Evolutionary conservation across 2,329 filamentous ascomycete genomes (phyloP).

Genomic region (Talaromyces atroroseus): DNA sequence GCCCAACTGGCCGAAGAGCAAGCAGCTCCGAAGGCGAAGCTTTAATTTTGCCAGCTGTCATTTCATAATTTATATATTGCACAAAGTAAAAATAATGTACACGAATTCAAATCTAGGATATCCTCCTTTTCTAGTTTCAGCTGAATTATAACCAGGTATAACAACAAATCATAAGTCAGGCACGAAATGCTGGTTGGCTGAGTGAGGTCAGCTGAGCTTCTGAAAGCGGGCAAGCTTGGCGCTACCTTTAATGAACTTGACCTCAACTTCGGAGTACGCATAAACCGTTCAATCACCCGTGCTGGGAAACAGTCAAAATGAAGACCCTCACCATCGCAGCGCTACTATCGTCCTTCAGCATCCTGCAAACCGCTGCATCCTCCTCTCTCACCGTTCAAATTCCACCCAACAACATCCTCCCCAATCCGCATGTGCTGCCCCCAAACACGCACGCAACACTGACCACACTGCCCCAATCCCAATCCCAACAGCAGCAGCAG

Average conservation of each 20-base stretch:
- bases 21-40: constrained; percentile 35
- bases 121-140: too few species aligned
- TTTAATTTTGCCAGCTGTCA: constrained; percentile 24
- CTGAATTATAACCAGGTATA: too few species aligned
- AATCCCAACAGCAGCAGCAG: constrained; percentile 17
- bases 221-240: neutral
- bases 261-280: neutral
- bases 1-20: constrained; percentile 45
- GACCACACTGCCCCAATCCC: constrained; percentile 38
- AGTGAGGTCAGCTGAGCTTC: too few species aligned
- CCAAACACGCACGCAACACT: constrained; percentile 50
- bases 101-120: neutral
- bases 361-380: constrained; percentile 17
- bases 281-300: neutral
- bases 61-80: neutral
- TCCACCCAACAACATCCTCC: constrained; percentile 36
- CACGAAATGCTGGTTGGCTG: too few species aligned
- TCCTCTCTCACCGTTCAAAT: constrained; percentile 32
- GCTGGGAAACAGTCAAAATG: neutral
- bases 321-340: neutral
- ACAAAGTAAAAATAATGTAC: neutral
- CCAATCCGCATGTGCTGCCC: constrained; percentile 38
- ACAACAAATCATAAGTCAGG: too few species aligned
- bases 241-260: constrained; percentile 22
- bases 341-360: neutral